Conservation (phyloP, 441 rosid species). For the Dalechampia spathulata region DNA sequence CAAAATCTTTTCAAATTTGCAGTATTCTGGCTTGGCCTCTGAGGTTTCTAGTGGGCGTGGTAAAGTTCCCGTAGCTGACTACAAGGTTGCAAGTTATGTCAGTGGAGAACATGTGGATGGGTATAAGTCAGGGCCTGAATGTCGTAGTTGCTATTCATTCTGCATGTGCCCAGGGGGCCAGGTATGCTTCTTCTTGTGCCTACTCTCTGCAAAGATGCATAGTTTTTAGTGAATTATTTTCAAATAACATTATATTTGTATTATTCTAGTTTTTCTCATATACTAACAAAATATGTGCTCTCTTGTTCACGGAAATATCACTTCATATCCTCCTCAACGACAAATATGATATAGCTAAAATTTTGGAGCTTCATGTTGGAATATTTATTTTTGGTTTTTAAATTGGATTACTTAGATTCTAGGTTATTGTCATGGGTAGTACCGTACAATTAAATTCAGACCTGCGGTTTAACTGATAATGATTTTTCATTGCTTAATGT, state of each 20-base stretch:
- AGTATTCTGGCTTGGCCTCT: slow-evolving; percentile 72
- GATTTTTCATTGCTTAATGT: background rate
- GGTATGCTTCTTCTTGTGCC: slow-evolving; percentile 33
- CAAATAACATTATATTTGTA: background rate
- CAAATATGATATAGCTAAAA: background rate
- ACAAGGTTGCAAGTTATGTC: slow-evolving; percentile 71
- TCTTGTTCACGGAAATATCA: background rate
- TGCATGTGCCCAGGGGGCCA: slow-evolving; percentile 99
- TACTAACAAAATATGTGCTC: background rate
- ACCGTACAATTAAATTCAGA: background rate
- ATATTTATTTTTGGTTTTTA: background rate
- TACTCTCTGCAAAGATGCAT: background rate
- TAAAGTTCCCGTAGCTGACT: slow-evolving; percentile 92
- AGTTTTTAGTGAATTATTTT: background rate
- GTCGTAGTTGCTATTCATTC: slow-evolving; percentile 86
- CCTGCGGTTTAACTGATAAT: background rate
- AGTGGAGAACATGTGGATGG: slow-evolving; percentile 27
- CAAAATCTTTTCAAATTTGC: slow-evolving; percentile 16
- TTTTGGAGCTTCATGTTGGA: background rate
- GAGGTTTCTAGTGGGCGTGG: slow-evolving; percentile 75
- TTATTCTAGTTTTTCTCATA: background rate
- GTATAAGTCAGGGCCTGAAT: slow-evolving; percentile 19
- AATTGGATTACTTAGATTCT: background rate
- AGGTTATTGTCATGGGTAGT: background rate
- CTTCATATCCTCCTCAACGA: background rate